phyloP scores from a whole-genome alignment of 331 rosid species.

The Quercus phellos region DNA sequence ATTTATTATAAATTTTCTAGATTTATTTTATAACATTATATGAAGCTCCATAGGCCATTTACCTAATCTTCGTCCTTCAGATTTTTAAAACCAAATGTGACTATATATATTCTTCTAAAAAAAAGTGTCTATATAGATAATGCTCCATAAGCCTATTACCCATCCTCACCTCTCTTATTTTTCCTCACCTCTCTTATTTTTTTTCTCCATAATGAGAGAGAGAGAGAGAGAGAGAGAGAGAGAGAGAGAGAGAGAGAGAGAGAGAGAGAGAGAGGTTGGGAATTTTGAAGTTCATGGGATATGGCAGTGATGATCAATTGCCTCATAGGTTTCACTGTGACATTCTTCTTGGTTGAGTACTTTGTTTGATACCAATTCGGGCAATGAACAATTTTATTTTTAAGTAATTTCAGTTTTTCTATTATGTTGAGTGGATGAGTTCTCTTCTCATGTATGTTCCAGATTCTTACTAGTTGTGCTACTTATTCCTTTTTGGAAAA shows the following conservation, averaged over 20 bases:
- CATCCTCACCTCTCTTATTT: conserved; percentile 19
- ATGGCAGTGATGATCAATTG: conserved; percentile 36
- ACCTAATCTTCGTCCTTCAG: too few relatives aligned
- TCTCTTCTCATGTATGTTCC: neutral
- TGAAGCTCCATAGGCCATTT: too few relatives aligned
- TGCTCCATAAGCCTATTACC: neutral
- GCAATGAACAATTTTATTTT: neutral
- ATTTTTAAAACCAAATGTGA: neutral
- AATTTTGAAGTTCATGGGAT: neutral
- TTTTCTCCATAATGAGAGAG: neutral
- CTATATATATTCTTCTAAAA: conserved; percentile 4
- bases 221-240: neutral
- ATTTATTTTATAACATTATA: too few relatives aligned
- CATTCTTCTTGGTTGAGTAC: neutral
- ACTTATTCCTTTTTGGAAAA: neutral
- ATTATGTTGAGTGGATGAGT: too few relatives aligned
- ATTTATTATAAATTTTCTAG: too few relatives aligned
- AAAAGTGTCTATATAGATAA: too few relatives aligned
- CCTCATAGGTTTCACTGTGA: neutral
- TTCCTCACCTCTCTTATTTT: neutral
- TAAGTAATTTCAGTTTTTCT: too few relatives aligned
- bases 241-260: neutral
- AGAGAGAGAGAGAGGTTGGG: neutral
- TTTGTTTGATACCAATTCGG: too few relatives aligned
- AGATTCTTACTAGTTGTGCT: neutral